phyloP scores from a whole-genome alignment of 768 basidiomycete species.

The Mycena galericulata region DNA sequence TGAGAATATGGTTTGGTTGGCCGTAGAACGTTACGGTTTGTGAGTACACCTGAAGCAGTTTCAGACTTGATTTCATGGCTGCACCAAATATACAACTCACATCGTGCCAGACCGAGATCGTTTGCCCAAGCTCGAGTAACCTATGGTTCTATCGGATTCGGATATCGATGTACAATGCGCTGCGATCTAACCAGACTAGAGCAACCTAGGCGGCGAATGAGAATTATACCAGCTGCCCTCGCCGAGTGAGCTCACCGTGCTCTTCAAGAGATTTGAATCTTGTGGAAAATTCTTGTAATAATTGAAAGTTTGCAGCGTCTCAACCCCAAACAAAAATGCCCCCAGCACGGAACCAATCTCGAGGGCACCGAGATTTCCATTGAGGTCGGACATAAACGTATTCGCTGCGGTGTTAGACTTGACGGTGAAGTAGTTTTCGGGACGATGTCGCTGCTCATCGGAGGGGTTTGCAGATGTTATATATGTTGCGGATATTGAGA shows the following conservation, averaged over 20 bases:
- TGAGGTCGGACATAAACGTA: not conserved
- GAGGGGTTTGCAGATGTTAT: no score
- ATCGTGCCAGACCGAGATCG: not conserved
- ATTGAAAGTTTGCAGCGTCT: not conserved
- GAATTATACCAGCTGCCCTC: not conserved
- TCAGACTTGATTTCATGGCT: no score
- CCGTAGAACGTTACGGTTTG: conserved; percentile 6
- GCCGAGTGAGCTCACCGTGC: not conserved
- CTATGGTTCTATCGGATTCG: not conserved
- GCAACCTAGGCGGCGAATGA: not conserved
- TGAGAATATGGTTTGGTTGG: not conserved
- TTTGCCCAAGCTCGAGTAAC: not conserved
- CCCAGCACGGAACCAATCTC: not conserved
- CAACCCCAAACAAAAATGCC: not conserved
- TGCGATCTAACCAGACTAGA: not conserved
- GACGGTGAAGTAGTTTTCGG: no score
- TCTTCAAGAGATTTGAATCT: not conserved
- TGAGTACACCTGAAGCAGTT: not conserved
- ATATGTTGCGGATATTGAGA: no score
- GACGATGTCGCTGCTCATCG: no score
- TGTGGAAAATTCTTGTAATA: not conserved
- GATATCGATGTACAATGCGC: rapidly evolving
- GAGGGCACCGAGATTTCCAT: not conserved
- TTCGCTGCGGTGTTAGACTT: no score
- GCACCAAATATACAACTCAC: not conserved